phyloP scores from a whole-genome alignment of 495 filamentous ascomycete genomes.

The Aspergillus biplanus region DNA sequence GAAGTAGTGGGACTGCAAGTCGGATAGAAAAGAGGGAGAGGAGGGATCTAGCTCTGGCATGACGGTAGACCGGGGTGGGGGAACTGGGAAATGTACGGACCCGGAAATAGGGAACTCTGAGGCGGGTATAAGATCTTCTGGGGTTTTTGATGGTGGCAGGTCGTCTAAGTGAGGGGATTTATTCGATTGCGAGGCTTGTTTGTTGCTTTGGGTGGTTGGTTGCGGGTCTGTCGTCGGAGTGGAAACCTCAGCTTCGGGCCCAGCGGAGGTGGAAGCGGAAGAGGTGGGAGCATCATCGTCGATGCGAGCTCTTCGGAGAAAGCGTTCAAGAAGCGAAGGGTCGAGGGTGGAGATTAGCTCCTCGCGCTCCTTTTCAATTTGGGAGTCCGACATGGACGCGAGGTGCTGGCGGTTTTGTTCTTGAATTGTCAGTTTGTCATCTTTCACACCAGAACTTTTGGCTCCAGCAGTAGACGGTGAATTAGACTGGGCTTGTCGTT shows the following conservation, averaged over 20 bases:
- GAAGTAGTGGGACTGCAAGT: slow-evolving; percentile 91
- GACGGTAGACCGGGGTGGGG: slow-evolving; percentile 43
- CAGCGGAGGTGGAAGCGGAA: slow-evolving; percentile 1
- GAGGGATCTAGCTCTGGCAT: slow-evolving; percentile 78
- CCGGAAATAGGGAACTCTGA: slow-evolving; percentile 42
- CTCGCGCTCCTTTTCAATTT: slow-evolving; percentile 75
- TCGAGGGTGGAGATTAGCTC: slow-evolving; percentile 74
- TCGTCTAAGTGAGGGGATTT: slow-evolving; percentile 40
- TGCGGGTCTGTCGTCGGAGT: slow-evolving; percentile 15
- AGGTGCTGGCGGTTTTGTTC: slow-evolving; percentile 78
- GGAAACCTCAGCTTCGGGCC: slow-evolving; percentile 19
- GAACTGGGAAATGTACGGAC: slow-evolving; percentile 64
- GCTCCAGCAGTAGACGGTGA: slow-evolving; percentile 2
- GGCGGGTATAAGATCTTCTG: slow-evolving; percentile 46
- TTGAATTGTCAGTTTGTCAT: slow-evolving; percentile 70
- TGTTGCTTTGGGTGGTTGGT: slow-evolving; percentile 12
- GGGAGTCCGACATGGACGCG: slow-evolving; percentile 75
- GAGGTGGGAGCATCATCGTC: slow-evolving; percentile 54
- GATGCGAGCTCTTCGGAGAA: slow-evolving; percentile 79
- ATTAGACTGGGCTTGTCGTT: slow-evolving; percentile 52
- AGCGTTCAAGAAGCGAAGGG: slow-evolving; percentile 70
- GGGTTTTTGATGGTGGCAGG: slow-evolving; percentile 36
- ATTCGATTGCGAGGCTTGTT: slow-evolving; percentile 4
- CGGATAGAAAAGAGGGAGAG: slow-evolving; percentile 77
- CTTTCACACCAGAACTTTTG: slow-evolving; percentile 26